Evolutionary conservation across 179 eudicot genomes (phyloP).

Genomic region (Patellifolia procumbens): DNA sequence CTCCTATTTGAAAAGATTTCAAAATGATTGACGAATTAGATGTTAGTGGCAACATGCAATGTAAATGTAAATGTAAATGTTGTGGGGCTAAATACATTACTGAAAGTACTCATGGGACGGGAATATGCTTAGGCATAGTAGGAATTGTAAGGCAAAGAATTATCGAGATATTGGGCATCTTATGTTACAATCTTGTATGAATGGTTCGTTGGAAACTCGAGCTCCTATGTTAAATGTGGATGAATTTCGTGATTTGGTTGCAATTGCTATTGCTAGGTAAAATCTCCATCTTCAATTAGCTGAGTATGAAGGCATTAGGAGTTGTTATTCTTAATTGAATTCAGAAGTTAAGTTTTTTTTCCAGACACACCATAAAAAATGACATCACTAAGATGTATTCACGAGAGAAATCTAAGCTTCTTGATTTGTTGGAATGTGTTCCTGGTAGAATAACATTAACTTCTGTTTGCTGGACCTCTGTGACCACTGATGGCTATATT

Average conservation of each 20-base stretch:
- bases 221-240: no score
- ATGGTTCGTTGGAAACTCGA: neutral
- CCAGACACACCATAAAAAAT: neutral
- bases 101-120: neutral
- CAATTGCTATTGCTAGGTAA: no score
- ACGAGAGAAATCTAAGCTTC: neutral
- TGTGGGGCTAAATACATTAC: neutral
- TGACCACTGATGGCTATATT: constrained; percentile 20
- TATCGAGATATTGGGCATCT: neutral
- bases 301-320: neutral
- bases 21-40: neutral
- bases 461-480: constrained; percentile 21
- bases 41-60: neutral
- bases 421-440: neutral
- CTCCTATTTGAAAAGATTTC: neutral
- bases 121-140: neutral
- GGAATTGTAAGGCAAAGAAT: neutral
- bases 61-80: neutral
- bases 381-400: neutral
- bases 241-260: no score
- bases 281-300: neutral
- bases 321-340: neutral
- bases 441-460: constrained; percentile 21
- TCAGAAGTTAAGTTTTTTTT: neutral
- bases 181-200: neutral